Base-by-base conservation (phyloP, 306 rosid genomes). In the Lathyrus sativus region DNA sequence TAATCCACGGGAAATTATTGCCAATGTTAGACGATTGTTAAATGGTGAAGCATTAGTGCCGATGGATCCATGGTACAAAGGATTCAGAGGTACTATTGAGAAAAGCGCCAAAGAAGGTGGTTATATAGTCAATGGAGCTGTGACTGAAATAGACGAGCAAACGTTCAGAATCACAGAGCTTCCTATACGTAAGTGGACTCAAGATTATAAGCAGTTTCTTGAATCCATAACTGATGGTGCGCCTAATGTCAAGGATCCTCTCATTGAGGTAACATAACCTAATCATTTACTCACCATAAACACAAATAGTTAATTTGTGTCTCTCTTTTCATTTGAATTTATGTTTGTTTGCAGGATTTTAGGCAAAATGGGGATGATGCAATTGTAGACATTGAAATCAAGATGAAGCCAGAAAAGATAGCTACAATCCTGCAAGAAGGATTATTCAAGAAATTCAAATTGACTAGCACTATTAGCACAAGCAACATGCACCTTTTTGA, bases 41-140 rank as follows among this genome's bases (percentile, higher is more conserved):
- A 74, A 71, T 44, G 90, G 80, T 38, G 87, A 85, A 19, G 26
- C 61, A 22, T 62, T 85, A 88, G 53, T 76, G 50, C 96, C 98
- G 48, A 93, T 93, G 98, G 88, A 86, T 88, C 98, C 97, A n/a
- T 93, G 98, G 98, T 93, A 90, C 68, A 72, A 85, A 82, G 96
- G 98, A 54, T 93, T 83, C 62, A 82, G 65, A 76, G 98, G 98
- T 65, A 62, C 29, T 42, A 90, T 90, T 17, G 96, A 83, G 83
- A 93, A 78, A 70, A 80, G 78, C 33, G 81, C 84, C 1, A 93
- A 85, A 78, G 98, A 88, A 53, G 83, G 81, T 29, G 87, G 87
- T 18, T 93, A 86, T 74, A 63, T 57, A 6, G 80, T 86, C n/a
- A 86, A 85, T 77, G 98, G 98, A 8, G 42, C 12, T 43, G 39